Base-by-base conservation (phyloP, 371 early-diverging fungal species). In the Thermomucor indicae-seudaticae region DNA sequence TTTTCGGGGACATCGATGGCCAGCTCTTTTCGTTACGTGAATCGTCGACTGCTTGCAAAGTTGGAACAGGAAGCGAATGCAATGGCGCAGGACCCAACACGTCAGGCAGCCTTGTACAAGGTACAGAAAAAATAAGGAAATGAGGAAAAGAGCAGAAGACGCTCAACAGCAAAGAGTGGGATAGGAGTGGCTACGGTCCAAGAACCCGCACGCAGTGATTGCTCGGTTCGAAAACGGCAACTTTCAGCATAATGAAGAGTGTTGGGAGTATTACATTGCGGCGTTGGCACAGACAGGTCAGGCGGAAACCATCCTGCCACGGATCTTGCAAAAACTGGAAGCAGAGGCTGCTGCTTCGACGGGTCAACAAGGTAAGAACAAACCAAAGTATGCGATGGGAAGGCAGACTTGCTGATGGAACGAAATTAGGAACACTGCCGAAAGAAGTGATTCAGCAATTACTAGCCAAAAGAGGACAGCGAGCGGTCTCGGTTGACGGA, bases 91-190 rank as follows among this genome's bases (percentile, higher is more conserved):
- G 83, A 90, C 62, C 58, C 84, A 12, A 43, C 57, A 12, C 78
- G 75, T 31, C 92, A 92, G 58, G 79, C 88, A 11, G 75, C 74
- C 31, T 70, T 88, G 27, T 89, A 87, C 73, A 81, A 80, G 78
- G 89, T 85, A 67, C 17, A 28, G 16, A 25, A 24, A 29, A 10
- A 16, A 12, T 27, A 12, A 10, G 1, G 22, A 28, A 1, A 49
- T 40, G 12, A 6, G 24, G 29, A n/a, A 6, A 14, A 27, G 44
- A 45, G 3, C 11, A 50, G 17, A 14, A 14, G 14, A 31, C 39
- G 16, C 31, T 12, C 27, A 37, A 12, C 6, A 43, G 11, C 35
- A 24, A 35, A 43, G 22, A 35, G 22, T 30, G 24, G 41, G 25
- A 8, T 61, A 86, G 88, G 89, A 87, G 63, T 75, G 86, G 55